Conservation (phyloP, 2,329 filamentous ascomycete species). For the Pyrenochaeta sp. region DNA sequence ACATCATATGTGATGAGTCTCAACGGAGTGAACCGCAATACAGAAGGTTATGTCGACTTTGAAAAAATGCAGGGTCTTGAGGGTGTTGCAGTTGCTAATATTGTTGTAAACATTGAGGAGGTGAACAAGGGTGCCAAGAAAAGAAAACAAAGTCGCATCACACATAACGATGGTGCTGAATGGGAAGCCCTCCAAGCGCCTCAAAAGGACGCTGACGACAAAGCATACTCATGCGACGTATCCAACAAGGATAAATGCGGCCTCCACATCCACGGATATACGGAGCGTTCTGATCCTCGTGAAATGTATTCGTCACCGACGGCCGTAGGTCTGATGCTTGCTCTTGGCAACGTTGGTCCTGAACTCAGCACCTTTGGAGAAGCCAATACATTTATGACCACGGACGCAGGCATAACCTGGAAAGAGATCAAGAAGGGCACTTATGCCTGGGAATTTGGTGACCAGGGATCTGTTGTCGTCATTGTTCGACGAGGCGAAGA, state of each 20-base stretch:
- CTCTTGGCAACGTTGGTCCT: conserved; percentile 86
- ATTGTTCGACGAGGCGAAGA: conserved; percentile 76
- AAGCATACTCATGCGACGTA: conserved; percentile 73
- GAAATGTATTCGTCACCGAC: conserved; percentile 89
- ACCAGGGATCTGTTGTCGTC: conserved; percentile 91
- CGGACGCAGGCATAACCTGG: conserved; percentile 91
- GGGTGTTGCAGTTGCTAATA: conserved; percentile 86
- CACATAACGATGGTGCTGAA: conserved; percentile 92
- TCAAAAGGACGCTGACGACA: conserved; percentile 71
- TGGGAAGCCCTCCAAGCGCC: conserved; percentile 84
- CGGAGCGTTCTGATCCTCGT: conserved; percentile 80
- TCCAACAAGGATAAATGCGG: conserved; percentile 71
- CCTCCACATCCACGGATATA: conserved; percentile 94
- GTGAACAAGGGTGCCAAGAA: conserved; percentile 71
- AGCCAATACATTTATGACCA: conserved; percentile 88
- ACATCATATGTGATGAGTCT: conserved; percentile 92
- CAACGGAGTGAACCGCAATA: conserved; percentile 80
- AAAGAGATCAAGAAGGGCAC: conserved; percentile 82
- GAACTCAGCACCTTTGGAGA: conserved; percentile 71
- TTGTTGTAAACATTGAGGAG: conserved; percentile 76
- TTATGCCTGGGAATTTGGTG: conserved; percentile 94
- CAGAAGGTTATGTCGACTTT: conserved; percentile 84
- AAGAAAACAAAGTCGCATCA: conserved; percentile 87
- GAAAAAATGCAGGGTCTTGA: conserved; percentile 94
- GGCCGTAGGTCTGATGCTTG: conserved; percentile 90